These are phyloP conservation scores for Asterophora parasitica DNA, from an alignment of 768 basidiomycete species.

Conservation along the genomic window DNA sequence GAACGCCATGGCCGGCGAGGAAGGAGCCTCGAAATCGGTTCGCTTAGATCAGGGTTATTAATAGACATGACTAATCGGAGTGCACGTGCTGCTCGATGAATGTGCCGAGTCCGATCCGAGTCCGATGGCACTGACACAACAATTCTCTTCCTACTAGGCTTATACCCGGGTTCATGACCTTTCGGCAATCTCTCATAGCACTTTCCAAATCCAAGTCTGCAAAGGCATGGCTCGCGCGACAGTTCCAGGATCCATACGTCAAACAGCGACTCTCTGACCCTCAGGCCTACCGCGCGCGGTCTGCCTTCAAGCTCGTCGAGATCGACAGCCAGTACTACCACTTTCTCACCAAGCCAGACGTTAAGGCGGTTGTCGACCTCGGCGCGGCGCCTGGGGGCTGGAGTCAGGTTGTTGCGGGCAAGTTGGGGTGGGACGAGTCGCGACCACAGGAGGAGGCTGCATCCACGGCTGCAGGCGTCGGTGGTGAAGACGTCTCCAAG, in stretches of 20 bases:
- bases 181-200: neutral
- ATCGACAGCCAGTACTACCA: slow-evolving; percentile 54
- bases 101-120: no score
- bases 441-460: neutral
- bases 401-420: slow-evolving; percentile 76
- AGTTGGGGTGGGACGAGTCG: slow-evolving; percentile 45
- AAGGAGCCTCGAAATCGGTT: neutral
- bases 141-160: no score
- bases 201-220: slow-evolving; percentile 36
- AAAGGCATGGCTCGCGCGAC: slow-evolving; percentile 62
- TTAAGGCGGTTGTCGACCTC: slow-evolving; percentile 72
- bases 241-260: slow-evolving; percentile 68
- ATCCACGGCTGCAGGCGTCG: no score
- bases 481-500: no score
- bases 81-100: no score
- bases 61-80: slow-evolving; percentile 5
- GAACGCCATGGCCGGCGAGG: slow-evolving; percentile 59
- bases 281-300: slow-evolving; percentile 68
- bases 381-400: slow-evolving; percentile 94
- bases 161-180: neutral
- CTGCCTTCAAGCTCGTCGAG: slow-evolving; percentile 89
- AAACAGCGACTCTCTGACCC: slow-evolving; percentile 33
- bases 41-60: slow-evolving; percentile 3
- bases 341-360: slow-evolving; percentile 49
- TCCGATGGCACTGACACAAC: no score